These are phyloP conservation scores for Endogone sp. DNA, from an alignment of 192 early-diverging fungal species.

Conservation along the genomic window DNA sequence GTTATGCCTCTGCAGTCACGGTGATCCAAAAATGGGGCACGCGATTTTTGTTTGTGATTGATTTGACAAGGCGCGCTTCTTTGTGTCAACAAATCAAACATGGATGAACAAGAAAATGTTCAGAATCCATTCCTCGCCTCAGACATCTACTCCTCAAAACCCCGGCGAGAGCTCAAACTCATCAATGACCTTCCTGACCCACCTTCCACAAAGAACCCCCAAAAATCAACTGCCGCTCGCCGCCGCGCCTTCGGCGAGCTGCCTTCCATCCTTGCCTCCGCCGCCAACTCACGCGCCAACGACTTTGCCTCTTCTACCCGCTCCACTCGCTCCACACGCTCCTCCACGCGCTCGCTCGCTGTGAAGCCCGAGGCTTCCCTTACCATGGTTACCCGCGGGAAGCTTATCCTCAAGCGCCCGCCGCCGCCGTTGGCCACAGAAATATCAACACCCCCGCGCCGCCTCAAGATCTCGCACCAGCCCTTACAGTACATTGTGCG, in stretches of 20 bases:
- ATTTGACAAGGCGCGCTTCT: too few relatives aligned
- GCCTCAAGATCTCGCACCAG: not conserved
- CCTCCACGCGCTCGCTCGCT: too few relatives aligned
- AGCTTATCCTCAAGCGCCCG: not conserved
- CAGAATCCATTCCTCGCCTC: too few relatives aligned
- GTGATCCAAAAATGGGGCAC: not conserved
- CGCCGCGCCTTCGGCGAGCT: not conserved
- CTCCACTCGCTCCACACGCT: not conserved
- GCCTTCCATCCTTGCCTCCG: not conserved
- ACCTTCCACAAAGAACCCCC: not conserved
- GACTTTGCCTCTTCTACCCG: not conserved
- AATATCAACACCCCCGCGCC: too few relatives aligned
- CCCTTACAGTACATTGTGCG: conserved; percentile 27
- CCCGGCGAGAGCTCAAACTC: not conserved
- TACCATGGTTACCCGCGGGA: not conserved
- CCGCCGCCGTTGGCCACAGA: too few relatives aligned
- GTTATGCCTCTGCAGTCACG: too few relatives aligned
- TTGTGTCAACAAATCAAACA: not conserved
- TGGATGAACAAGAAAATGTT: not conserved
- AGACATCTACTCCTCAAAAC: too few relatives aligned
- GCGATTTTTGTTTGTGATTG: not conserved
- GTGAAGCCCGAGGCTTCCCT: too few relatives aligned
- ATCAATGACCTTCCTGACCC: not conserved
- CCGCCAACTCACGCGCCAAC: not conserved
- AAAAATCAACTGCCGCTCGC: not conserved